Evolutionary conservation across 2,329 filamentous ascomycete species (phyloP).

Genomic region (Penicillium sp.): DNA sequence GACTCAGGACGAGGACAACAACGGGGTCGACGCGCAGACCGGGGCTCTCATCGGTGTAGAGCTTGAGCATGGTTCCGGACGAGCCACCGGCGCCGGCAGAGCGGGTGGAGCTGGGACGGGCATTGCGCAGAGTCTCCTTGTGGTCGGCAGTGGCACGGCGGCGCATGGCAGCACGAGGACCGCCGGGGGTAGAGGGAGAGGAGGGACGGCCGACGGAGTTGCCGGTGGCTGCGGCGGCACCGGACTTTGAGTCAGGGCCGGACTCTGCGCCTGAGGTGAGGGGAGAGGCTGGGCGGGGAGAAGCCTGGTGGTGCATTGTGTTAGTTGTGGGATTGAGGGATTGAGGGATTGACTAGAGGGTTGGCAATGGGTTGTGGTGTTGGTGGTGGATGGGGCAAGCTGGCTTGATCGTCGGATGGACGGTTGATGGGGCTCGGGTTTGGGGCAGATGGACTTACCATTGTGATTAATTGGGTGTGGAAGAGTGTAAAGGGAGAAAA

Average conservation of each 20-base stretch:
- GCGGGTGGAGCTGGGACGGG: constrained; percentile 84
- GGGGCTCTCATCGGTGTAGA: constrained; percentile 98
- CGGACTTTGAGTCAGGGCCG: constrained; percentile 45
- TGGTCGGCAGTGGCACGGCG: constrained; percentile 94
- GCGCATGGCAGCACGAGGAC: constrained; percentile 91
- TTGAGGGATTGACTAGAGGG: constrained; percentile 5
- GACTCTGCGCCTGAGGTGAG: constrained; percentile 48
- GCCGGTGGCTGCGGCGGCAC: constrained; percentile 60
- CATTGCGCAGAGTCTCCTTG: constrained; percentile 96
- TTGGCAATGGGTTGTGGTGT: constrained; percentile 5
- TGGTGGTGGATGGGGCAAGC: constrained; percentile 3
- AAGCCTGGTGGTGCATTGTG: constrained; percentile 30
- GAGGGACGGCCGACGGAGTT: constrained; percentile 73
- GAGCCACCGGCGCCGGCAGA: constrained; percentile 93
- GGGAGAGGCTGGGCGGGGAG: constrained; percentile 44
- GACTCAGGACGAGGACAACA: constrained; percentile 89
- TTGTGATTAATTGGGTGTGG: constrained; percentile 19
- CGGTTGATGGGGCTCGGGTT: neutral
- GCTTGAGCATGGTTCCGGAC: constrained; percentile 96
- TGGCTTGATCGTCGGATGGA: constrained; percentile 5
- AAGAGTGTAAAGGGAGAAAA: constrained; percentile 5
- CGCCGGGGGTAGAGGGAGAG: constrained; percentile 86
- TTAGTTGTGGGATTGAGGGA: constrained; percentile 5
- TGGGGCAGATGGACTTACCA: constrained; percentile 19
- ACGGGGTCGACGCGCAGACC: constrained; percentile 97